phyloP scores from a whole-genome alignment of 345 rosid genomes.

The Eucalyptus marginata region DNA sequence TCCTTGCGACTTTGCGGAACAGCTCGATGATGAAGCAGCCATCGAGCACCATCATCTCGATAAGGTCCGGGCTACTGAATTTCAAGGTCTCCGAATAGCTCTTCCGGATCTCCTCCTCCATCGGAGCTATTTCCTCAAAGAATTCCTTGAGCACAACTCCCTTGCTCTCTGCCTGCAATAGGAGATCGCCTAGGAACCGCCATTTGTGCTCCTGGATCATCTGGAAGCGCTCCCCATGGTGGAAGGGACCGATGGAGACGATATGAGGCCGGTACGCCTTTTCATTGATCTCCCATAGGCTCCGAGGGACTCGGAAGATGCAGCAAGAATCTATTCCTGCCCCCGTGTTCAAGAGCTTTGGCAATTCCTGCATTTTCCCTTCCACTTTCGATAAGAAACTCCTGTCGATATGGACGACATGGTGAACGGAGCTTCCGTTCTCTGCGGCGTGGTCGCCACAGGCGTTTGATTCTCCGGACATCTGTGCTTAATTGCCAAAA shows the following conservation, averaged over 20 bases:
- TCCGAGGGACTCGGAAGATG: slow-evolving; percentile 28
- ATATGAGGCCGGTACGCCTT: slow-evolving; percentile 49
- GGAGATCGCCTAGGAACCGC: slow-evolving; percentile 31
- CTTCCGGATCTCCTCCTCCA: slow-evolving; percentile 37
- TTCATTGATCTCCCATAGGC: slow-evolving; percentile 42
- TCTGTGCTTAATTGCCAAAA: background rate
- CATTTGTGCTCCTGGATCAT: slow-evolving; percentile 85
- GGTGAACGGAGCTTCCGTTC: background rate
- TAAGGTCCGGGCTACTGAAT: slow-evolving; percentile 17
- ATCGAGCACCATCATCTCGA: slow-evolving; percentile 64
- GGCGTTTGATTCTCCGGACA: background rate
- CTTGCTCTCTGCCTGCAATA: slow-evolving; percentile 4
- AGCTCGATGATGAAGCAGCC: slow-evolving; percentile 51
- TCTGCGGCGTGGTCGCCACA: background rate
- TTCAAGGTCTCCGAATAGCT: slow-evolving; percentile 49
- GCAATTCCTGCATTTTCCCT: slow-evolving; percentile 19
- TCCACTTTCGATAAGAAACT: background rate
- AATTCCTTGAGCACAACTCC: slow-evolving; percentile 24
- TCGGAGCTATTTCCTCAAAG: slow-evolving; percentile 15
- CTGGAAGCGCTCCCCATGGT: slow-evolving; percentile 25
- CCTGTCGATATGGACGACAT: background rate
- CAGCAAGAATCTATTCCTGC: slow-evolving; percentile 30
- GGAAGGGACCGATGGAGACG: slow-evolving; percentile 70
- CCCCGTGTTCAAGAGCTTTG: slow-evolving; percentile 11
- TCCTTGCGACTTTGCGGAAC: slow-evolving; percentile 35